phyloP scores from a whole-genome alignment of 139 green algal genomes.

The Chlamydomonas sp. region DNA sequence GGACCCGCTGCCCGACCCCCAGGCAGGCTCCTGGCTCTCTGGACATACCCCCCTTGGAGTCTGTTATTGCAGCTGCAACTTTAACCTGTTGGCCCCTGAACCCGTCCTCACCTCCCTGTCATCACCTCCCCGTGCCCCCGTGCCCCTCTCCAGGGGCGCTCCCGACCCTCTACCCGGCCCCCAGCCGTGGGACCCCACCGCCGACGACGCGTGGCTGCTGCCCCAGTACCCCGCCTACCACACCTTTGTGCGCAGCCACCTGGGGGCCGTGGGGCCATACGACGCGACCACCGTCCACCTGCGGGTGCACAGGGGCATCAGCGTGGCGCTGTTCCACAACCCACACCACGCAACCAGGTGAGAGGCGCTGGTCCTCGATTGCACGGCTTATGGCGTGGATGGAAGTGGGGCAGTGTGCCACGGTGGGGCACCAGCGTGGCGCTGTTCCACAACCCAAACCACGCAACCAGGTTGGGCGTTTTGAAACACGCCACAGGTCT shows the following conservation, averaged over 20 bases:
- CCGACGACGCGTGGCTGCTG: conserved; percentile 14
- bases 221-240: neutral
- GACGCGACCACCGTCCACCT: neutral
- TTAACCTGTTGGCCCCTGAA: too few species aligned
- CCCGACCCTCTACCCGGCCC: neutral
- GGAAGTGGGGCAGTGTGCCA: too few species aligned
- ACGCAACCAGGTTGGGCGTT: neutral
- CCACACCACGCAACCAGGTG: neutral
- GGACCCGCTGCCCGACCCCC: too few species aligned
- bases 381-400: neutral
- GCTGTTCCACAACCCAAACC: conserved; percentile 19
- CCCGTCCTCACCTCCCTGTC: too few species aligned
- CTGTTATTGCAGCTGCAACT: too few species aligned
- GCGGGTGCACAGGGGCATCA: conserved; percentile 11
- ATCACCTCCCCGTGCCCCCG: neutral
- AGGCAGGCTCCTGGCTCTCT: too few species aligned
- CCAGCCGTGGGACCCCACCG: neutral
- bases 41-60: too few species aligned
- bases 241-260: neutral
- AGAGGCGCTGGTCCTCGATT: neutral
- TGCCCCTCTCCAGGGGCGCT: neutral
- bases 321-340: conserved; percentile 6
- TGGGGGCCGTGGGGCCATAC: neutral
- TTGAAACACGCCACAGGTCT: too few species aligned
- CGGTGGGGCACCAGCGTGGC: neutral